A percentile compares a stretch with the other conserved stretches of the same genome.
Evolutionary conservation across 2,329 filamentous ascomycete species (phyloP).

Genomic region (Fusarium tuaranense): DNA sequence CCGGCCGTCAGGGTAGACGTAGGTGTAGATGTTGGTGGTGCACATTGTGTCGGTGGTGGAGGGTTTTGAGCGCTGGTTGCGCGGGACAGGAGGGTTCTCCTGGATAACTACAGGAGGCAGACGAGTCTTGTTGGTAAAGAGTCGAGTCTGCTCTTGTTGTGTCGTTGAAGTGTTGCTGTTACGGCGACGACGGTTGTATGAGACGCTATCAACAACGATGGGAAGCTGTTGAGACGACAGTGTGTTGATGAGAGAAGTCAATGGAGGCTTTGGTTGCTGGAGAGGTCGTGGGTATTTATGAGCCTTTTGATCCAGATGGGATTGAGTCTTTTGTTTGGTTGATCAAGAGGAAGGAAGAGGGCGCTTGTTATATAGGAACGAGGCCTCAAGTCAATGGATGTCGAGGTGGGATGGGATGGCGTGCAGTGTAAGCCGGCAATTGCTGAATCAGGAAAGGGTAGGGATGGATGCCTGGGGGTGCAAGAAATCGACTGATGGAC

Average conservation of each 20-base stretch:
- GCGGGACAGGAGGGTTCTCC: slow-evolving; percentile 35
- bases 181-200: slow-evolving; percentile 31
- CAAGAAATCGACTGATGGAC: slow-evolving; percentile 5
- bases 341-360: slow-evolving; percentile 22
- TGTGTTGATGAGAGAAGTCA: slow-evolving; percentile 22
- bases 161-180: slow-evolving; percentile 23
- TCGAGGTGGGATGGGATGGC: slow-evolving; percentile 16
- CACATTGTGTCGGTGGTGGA: slow-evolving; percentile 59
- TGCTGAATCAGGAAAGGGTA: slow-evolving; percentile 14
- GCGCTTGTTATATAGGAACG: slow-evolving; percentile 40
- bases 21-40: slow-evolving; percentile 59
- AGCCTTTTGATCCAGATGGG: slow-evolving; percentile 8
- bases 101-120: slow-evolving; percentile 39
- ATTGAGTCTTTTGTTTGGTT: slow-evolving; percentile 37
- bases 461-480: slow-evolving; percentile 39
- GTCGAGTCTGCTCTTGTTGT: slow-evolving; percentile 21
- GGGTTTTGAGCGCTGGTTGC: slow-evolving; percentile 30
- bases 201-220: slow-evolving; percentile 38
- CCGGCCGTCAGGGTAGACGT: slow-evolving; percentile 60
- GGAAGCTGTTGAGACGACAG: slow-evolving; percentile 34
- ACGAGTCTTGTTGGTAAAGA: slow-evolving; percentile 16
- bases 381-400: slow-evolving; percentile 5
- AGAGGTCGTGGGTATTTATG: slow-evolving; percentile 10
- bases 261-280: slow-evolving; percentile 12
- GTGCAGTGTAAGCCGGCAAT: slow-evolving; percentile 32